Evolutionary conservation across 2,329 filamentous ascomycete genomes (phyloP), one percentile per base, ranked within the genome.

Genomic region (Arthrobotrys iridis): DNA sequence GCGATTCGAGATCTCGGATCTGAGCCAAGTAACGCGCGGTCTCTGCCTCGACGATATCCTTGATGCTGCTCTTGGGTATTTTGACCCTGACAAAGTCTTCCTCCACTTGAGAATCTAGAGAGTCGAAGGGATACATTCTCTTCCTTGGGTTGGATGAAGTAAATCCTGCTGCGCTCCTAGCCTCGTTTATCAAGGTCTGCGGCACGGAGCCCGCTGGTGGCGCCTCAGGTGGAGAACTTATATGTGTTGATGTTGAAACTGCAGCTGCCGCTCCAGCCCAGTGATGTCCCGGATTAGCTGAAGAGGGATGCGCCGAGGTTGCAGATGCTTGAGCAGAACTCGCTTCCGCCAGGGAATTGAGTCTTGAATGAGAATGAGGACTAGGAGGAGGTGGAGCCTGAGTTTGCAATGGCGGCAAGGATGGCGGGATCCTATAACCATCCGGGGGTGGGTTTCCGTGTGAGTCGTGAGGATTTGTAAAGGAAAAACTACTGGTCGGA

Each of bases 331-430:
- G 70, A 13, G 70, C 70, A 35, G 70, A 74, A 66, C 70, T 74
- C 70, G 70, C 70, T 41, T 74, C 70, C 70, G 70, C 70, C 70
- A 74, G 70, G 70, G 70, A 74, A 67, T 74, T 74, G 70, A 74
- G 70, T 62, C 70, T 66, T 26, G 70, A 74, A 45, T 74, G 70
- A 8, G 70, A 74, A 67, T 74, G 70, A 26, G 70, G 70, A 24
- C 70, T 74, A 7, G 62, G 70, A 48, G 70, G 70, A 22, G 70
- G 70, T 62, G 60, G 70, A 24, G 65, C 62, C 13, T 63, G 52
- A 30, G 70, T 74, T 57, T 74, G 70, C 18, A 74, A 33, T 8
- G 70, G 70, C 35, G 70, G 70, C 28, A 74, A 58, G 50, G 70
- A 73, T n/a, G 70, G 68, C 48, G 64, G 52, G 18, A 63, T 64